Evolutionary conservation across 2,329 filamentous ascomycete species (phyloP).

Genomic region (Cadophora malorum): DNA sequence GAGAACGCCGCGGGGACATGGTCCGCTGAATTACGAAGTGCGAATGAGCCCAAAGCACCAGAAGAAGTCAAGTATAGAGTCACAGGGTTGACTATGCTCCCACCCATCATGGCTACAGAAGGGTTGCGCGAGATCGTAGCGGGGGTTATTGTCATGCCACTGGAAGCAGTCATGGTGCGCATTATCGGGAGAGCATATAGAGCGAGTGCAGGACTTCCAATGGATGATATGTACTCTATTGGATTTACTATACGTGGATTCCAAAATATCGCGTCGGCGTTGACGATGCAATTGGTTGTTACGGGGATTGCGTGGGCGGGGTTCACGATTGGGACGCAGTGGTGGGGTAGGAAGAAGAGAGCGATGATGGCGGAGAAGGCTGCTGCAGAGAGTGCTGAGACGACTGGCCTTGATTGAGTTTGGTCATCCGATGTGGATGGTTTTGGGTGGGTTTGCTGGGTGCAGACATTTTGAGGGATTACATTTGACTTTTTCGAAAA

Average conservation of each 20-base stretch:
- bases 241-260: constrained; percentile 28
- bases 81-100: constrained; percentile 45
- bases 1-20: constrained; percentile 39
- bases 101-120: constrained; percentile 44
- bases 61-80: constrained; percentile 40
- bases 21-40: constrained; percentile 46
- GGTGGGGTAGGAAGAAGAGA: constrained; percentile 23
- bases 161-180: constrained; percentile 44
- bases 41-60: constrained; percentile 42
- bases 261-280: constrained; percentile 36
- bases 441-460: background rate
- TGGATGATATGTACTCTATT: constrained; percentile 35
- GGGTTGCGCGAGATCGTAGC: constrained; percentile 41
- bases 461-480: background rate
- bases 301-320: constrained; percentile 41
- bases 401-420: background rate
- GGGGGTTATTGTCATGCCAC: constrained; percentile 41
- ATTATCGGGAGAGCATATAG: constrained; percentile 41
- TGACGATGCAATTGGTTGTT: constrained; percentile 39
- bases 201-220: constrained; percentile 30
- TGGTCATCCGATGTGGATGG: background rate
- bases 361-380: background rate
- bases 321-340: constrained; percentile 37
- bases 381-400: background rate
- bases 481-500: background rate